A percentile compares a stretch with the other conserved stretches of the same genome.
phyloP scores from a whole-genome alignment of 202 grass and related monocot genomes.

The Panicum hallii region DNA sequence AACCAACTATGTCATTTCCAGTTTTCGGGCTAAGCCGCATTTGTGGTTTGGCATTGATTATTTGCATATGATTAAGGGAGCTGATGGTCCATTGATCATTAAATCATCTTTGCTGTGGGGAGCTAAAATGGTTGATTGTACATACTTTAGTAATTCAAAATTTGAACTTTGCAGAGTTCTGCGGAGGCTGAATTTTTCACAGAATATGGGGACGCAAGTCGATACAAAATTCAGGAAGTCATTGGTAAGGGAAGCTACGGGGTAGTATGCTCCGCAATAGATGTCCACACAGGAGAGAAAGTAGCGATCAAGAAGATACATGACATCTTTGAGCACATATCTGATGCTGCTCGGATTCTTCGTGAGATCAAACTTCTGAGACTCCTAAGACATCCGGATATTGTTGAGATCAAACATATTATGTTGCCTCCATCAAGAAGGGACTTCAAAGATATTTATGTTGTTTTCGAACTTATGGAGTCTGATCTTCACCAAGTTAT shows the following conservation, averaged over 20 bases:
- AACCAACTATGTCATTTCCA: slow-evolving; percentile 21
- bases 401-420: slow-evolving; percentile 99
- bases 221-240: slow-evolving; percentile 98
- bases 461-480: slow-evolving; percentile 99
- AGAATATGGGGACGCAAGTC: slow-evolving; percentile 92
- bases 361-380: slow-evolving; percentile 98
- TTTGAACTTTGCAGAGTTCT: slow-evolving; percentile 66
- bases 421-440: slow-evolving; percentile 96
- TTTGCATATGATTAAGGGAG: slow-evolving; percentile 42
- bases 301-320: slow-evolving; percentile 99
- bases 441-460: slow-evolving; percentile 99
- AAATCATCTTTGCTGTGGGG: background rate
- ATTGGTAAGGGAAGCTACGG: slow-evolving; percentile 99
- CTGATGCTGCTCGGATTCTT: slow-evolving; percentile 94
- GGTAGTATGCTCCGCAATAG: slow-evolving; percentile 95
- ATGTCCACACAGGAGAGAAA: slow-evolving; percentile 91
- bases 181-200: slow-evolving; percentile 88
- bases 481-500: slow-evolving; percentile 99
- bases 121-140: slow-evolving; percentile 7
- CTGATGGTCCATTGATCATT: slow-evolving; percentile 44
- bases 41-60: slow-evolving; percentile 32
- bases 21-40: slow-evolving; percentile 5
- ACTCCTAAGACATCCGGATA: slow-evolving; percentile 96
- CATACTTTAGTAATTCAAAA: slow-evolving; percentile 35
- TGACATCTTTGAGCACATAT: slow-evolving; percentile 98